Evolutionary conservation across 2,329 filamentous ascomycete genomes (phyloP).

Genomic region (Colletotrichum orbiculare): DNA sequence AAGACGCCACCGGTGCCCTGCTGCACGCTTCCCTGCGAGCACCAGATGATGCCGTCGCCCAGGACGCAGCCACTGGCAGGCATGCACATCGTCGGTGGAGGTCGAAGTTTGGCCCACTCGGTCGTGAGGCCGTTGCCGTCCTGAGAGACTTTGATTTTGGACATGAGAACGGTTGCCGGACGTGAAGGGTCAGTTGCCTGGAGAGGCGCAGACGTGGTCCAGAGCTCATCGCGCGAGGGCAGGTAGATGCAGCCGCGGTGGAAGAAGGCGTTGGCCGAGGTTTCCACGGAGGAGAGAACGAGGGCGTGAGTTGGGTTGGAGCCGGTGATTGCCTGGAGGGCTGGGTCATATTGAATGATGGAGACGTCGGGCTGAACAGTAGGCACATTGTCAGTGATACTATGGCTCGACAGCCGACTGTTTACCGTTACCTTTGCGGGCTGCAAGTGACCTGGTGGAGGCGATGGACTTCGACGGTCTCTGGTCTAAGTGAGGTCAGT

Average conservation of each 20-base stretch:
- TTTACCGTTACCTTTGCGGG: constrained; percentile 7
- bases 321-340: constrained; percentile 50
- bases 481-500: constrained; percentile 23
- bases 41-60: constrained; percentile 58
- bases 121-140: constrained; percentile 44
- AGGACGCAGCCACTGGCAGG: constrained; percentile 51
- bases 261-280: constrained; percentile 58
- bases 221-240: constrained; percentile 54
- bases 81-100: constrained; percentile 56
- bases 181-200: constrained; percentile 49
- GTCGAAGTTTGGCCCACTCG: constrained; percentile 54
- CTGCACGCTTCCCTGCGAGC: constrained; percentile 50
- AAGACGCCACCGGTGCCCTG: constrained; percentile 30
- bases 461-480: constrained; percentile 11
- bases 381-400: too few species aligned
- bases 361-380: constrained; percentile 38
- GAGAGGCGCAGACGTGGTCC: constrained; percentile 57
- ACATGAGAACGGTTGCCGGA: constrained; percentile 58
- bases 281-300: constrained; percentile 52
- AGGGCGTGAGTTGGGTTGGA: constrained; percentile 49
- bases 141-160: constrained; percentile 50
- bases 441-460: not conserved
- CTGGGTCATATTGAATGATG: constrained; percentile 50
- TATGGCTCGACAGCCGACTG: not conserved
- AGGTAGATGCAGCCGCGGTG: constrained; percentile 57